A percentile compares a stretch with the other conserved stretches of the same genome.
Evolutionary conservation across 176 grass and related monocot species (phyloP).

Genomic region (Saccharum spontaneum): DNA sequence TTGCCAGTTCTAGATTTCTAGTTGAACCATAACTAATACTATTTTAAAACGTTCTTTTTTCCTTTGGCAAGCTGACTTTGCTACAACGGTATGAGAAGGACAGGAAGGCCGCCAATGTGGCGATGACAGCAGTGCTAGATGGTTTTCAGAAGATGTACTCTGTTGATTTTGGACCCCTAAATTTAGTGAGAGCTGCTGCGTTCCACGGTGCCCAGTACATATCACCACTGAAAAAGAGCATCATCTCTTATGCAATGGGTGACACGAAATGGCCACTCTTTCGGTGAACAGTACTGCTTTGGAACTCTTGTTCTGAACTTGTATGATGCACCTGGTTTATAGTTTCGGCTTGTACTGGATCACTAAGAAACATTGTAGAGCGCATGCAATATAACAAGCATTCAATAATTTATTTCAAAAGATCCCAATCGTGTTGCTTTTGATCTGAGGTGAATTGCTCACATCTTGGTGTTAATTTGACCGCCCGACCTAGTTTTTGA

Average conservation of each 20-base stretch:
- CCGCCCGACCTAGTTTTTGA: neutral
- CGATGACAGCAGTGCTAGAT: constrained; percentile 83
- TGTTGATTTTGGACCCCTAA: constrained; percentile 82
- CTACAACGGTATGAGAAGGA: constrained; percentile 77
- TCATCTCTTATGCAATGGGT: constrained; percentile 90
- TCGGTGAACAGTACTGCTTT: constrained; percentile 26
- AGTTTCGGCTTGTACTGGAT: constrained; percentile 12
- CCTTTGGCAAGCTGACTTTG: constrained; percentile 58
- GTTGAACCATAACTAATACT: neutral
- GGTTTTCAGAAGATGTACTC: constrained; percentile 92
- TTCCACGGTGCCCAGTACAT: constrained; percentile 91
- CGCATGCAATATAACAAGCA: neutral
- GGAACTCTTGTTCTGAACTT: neutral
- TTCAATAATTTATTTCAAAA: neutral
- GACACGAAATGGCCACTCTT: constrained; percentile 62
- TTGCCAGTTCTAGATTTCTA: neutral
- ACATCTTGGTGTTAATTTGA: neutral
- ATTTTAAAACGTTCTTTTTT: neutral
- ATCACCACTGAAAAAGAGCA: constrained; percentile 70
- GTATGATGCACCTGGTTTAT: neutral
- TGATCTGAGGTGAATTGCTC: neutral
- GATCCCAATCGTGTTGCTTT: neutral
- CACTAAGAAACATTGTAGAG: neutral
- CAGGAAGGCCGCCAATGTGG: constrained; percentile 64
- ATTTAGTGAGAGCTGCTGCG: constrained; percentile 67